phyloP scores from a whole-genome alignment of 306 rosid genomes.

The Vigna radiata region DNA sequence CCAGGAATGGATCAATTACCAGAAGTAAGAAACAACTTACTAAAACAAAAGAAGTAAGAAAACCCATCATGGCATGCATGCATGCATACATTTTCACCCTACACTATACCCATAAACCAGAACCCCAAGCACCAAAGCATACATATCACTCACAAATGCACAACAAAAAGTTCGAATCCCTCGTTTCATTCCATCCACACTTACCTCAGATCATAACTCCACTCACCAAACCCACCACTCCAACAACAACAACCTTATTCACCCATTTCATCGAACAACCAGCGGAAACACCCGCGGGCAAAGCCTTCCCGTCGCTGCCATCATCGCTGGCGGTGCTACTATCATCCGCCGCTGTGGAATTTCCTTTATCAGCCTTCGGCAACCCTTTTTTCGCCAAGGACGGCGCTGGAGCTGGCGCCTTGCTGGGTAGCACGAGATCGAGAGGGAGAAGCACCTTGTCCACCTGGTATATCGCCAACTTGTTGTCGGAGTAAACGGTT shows the following conservation, averaged over 20 bases:
- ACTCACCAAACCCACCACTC: conserved; percentile 37
- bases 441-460: conserved; percentile 75
- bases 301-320: conserved; percentile 29
- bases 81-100: conserved; percentile 15
- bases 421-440: conserved; percentile 61
- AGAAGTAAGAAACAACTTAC: conserved; percentile 14
- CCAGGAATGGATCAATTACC: background rate
- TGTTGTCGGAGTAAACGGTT: conserved; percentile 59
- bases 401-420: conserved; percentile 60
- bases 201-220: conserved; percentile 32
- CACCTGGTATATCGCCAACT: conserved; percentile 64
- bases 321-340: conserved; percentile 6
- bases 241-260: conserved; percentile 42
- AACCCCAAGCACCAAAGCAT: background rate
- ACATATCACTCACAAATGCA: conserved; percentile 20
- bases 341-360: conserved; percentile 36
- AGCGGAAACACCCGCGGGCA: conserved; percentile 36
- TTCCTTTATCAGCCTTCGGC: conserved; percentile 44
- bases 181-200: background rate
- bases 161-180: conserved; percentile 20
- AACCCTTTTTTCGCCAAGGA: conserved; percentile 35
- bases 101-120: conserved; percentile 8
- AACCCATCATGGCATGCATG: conserved; percentile 21
- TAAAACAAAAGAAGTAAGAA: background rate
- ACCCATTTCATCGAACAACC: conserved; percentile 23